Evolutionary conservation across 306 rosid species (phyloP), one percentile per base, ranked within the genome.

Genomic region (Pterocarpus macrocarpus): DNA sequence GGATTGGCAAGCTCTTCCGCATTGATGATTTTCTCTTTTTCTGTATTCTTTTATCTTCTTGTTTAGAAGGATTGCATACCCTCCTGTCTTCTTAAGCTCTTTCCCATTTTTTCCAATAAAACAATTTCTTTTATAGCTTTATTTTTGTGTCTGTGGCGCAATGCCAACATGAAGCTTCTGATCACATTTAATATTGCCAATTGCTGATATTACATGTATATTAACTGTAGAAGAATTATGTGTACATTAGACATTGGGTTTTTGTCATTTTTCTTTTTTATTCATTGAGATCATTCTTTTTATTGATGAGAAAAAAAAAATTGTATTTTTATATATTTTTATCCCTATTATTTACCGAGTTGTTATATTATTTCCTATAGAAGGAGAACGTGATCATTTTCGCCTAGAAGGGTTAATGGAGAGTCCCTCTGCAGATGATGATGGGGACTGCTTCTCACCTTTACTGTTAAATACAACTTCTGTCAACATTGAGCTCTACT

Each of bases 371-470:
- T 50, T 68, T 82, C 76, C 71, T 83, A 45, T 74, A 86, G 94
- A 90, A 68, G 96, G 93, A 33, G 96, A 89, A 49, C 94, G 58
- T 39, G 91, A 91, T 68, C 84, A 16, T 32, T 95, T 90, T 85
- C 92, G 84, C 52, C 67, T 95, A 12, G 96, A 93, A 88, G 97
- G 98, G 36, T 76, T 93, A 77, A 93, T 90, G 94, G 96, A 91
- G 88, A 93, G 98, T 82, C 99, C 99, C 67, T 85, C 94, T 2
- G 96, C 83, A 41, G 98, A 90, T 82, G 95, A 82, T 41, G 93
- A 85, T 75, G 94, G 93, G 76, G 92, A 95, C 85, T 95, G 99
- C 88, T 90, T 93, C 82, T 82, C 97, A 61, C 96, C 99, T 49
- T 78, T 95, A 70, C 75, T 85, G 64, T 72, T 95, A 74, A 95